Conservation (phyloP, 1,284 basidiomycete genomes). For the Microbotryomycetes sp. region DNA sequence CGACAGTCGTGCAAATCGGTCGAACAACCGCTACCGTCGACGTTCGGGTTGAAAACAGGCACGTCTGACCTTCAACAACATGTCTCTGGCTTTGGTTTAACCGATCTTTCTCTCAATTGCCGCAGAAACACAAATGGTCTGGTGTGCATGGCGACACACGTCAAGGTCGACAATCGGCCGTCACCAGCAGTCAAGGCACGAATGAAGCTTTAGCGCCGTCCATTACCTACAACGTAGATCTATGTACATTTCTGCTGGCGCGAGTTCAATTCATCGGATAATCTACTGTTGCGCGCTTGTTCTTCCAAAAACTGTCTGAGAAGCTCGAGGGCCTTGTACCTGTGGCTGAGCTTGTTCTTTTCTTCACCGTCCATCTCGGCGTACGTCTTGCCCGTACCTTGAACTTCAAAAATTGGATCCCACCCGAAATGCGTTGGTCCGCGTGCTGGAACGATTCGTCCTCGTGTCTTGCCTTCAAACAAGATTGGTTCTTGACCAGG, state of each 20-base stretch:
- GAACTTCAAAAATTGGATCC: conserved; percentile 79
- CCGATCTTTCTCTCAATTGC: neutral
- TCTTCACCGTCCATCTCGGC: conserved; percentile 83
- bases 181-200: neutral
- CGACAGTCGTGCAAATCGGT: conserved; percentile 17
- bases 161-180: neutral
- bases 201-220: neutral
- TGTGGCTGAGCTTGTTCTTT: conserved; percentile 85
- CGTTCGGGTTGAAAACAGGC: conserved; percentile 16
- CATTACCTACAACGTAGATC: too few relatives aligned
- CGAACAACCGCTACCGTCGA: conserved; percentile 15
- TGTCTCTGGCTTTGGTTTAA: neutral
- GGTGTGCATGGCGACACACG: neutral
- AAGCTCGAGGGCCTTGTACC: conserved; percentile 78
- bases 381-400: conserved; percentile 72
- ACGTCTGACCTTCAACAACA: neutral
- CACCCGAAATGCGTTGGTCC: conserved; percentile 57
- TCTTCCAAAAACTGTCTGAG: conserved; percentile 58
- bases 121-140: neutral
- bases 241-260: too few relatives aligned
- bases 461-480: conserved; percentile 89
- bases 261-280: too few relatives aligned
- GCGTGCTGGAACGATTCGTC: conserved; percentile 75
- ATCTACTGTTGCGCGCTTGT: too few relatives aligned
- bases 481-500: conserved; percentile 68